Evolutionary conservation across 768 basidiomycete species (phyloP), one percentile per base, ranked within the genome.

Genomic region (Lentinula detonsa): DNA sequence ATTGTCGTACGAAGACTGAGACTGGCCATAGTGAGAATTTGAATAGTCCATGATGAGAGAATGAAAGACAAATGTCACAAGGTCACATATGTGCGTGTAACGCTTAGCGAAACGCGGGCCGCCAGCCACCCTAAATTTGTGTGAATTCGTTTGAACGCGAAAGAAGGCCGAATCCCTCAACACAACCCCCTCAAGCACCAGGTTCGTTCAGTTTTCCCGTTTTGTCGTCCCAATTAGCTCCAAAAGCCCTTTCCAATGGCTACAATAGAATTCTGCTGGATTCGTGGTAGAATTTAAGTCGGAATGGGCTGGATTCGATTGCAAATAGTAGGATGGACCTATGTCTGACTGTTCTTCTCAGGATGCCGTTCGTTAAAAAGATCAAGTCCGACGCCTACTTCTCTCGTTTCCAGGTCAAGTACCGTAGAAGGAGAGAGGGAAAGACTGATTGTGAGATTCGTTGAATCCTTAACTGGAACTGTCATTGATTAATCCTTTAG

Each of bases 391-490:
- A 87, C 74, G 93, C 96, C 70, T 98, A 98, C 88, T 97, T 93
- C 81, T 97, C 95, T 64, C 88, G 95, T 65, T 97, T 90, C 84
- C 94, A 97, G 81, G 95, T 98, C 70, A 98, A 98, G 82, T 97
- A 97, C 78, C 91, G 96, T 73, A 83, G 97, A 72, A 83, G 97
- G 67, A 87, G 95, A 74, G 97, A 99, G 80, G 97, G 97, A 63
- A 98, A 96, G 83, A 99, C 97, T 63, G 97, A 99, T 73, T 99
- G 92, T 93, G 63, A 69, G 87, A 75, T n/a, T 18, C 23, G 34
- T 51, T 15, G 28, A 16, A 52, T 40, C 16, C 40, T 33, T 13
- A 13, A 61, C 55, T 15, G 56, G 48, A 15, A 5, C 52, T 28
- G n/a, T 37, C 37, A n/a, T 18, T 37, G 39, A 42, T 2, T 55